These are phyloP conservation scores for Pseudisothecium myosuroides DNA, from an alignment of 225 moss, liverwort and hornwort species.

Conservation along the genomic window DNA sequence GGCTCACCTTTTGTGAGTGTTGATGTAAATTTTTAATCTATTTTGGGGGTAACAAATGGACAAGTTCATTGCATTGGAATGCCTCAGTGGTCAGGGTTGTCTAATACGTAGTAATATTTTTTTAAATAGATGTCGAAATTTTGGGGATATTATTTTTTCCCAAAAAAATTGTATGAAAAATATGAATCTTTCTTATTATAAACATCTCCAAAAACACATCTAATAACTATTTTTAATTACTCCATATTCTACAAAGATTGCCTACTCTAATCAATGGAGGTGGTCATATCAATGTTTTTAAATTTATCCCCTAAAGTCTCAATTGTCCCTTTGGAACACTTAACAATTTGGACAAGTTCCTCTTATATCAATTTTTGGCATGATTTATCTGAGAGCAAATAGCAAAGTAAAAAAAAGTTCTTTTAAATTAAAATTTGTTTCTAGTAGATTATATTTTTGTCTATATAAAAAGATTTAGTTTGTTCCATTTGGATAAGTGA, in stretches of 20 bases:
- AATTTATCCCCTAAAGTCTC: background rate
- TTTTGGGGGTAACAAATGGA: background rate
- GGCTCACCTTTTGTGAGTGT: background rate
- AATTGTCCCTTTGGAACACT: background rate
- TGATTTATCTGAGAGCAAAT: background rate
- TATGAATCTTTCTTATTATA: background rate
- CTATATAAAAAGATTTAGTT: too few relatives aligned
- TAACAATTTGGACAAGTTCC: background rate
- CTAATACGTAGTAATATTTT: background rate
- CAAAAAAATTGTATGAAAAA: background rate
- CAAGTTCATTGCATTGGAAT: background rate
- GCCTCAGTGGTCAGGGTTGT: fast-evolving
- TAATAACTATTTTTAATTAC: background rate
- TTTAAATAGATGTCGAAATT: fast-evolving
- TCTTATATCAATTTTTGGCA: background rate
- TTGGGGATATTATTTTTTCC: background rate
- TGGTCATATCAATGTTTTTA: background rate
- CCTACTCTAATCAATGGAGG: fast-evolving
- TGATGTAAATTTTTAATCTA: background rate
- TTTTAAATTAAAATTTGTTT: too few relatives aligned
- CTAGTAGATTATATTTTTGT: too few relatives aligned
- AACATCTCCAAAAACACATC: background rate
- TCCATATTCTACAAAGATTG: background rate
- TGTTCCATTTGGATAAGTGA: too few relatives aligned
- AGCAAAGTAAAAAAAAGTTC: background rate